Evolutionary conservation across 768 basidiomycete genomes (phyloP), one percentile per base, ranked within the genome.

Genomic region (Suillus americanus): DNA sequence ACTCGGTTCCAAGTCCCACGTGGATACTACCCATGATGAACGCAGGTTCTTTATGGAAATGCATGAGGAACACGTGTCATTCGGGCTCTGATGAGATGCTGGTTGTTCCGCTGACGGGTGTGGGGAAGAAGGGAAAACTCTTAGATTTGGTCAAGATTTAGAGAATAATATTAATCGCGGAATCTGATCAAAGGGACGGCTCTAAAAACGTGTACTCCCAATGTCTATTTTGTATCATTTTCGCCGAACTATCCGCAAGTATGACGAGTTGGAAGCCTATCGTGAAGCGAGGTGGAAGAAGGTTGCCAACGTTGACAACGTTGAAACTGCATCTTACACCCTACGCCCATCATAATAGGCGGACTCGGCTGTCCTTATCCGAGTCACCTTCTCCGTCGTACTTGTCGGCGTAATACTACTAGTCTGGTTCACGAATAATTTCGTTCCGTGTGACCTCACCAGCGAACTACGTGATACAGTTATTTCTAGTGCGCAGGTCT

Each of bases 51-150:
- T 51, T 28, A 51, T 51, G 16, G 50, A 28, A 51, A 28, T 25
- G 2, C 10, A 18, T 28, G 30, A 37, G 5, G 40, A 23, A 64
- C 65, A 51, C 53, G 64, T 68, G 65, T 60, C 54, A 25, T 63
- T 75, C 72, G 73, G 74, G 28, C 65, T 73, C 71, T 74, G 69
- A 74, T 70, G 28, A 28, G 51, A 45, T 33, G 23, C 45, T 54
- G 9, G 28, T 63, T 60, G 65, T 66, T 67, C 67, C 56, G 65
- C 57, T 66, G 63, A 66, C 65, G 63, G 40, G 51, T 68, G 68
- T 71, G 69, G 71, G 65, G 68, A 71, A 71, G 30, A 20, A 61
- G 62, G 43, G 64, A 64, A 35, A 62, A 51, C 13, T 28, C 23
- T 25, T 60, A 68, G 35, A 38, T 33, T 59, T 40, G 51, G 30